Base-by-base conservation (phyloP, 768 basidiomycete species). In the Kwoniella bestiolae region DNA sequence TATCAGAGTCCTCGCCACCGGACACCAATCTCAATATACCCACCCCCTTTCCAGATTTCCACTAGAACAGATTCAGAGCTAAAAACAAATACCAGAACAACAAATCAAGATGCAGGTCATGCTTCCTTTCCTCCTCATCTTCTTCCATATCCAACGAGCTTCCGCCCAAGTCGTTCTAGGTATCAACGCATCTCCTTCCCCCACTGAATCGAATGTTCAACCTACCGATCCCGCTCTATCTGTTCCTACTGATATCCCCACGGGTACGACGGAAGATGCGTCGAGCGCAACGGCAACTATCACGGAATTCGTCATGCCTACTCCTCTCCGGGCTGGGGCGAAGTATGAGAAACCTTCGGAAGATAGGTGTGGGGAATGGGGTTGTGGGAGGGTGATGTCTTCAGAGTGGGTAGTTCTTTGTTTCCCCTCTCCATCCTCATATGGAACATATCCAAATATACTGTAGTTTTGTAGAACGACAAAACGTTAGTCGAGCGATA, bases 321-420 rank as follows among this genome's bases (percentile, higher is more conserved):
- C 60, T 1, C 69, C 72, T 5, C 31, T 62, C 23, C n/a, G 32
- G 2, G 29, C 38, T 14, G 70, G 65, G 8, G 25, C 18, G 8
- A 32, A 21, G 12, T 74, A 71, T 56, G 41, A 23, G 0, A 57
- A 23, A 21, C 59, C 63, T 6, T 16, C 38, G 5, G 67, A 67
- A 8, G 72, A 74, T 65, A 56, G 26, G 1, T 71, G 72, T 56
- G 70, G 67, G 8, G 29, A 41, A 18, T 74, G 70, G 72, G 72
- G 70, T 23, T 74, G 72, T 44, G 72, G 70, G 23, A 47, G 31
- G n/a, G 56, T 71, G 28, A 66, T 74, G 67, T 46, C 51, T 12
- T 32, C 60, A 26, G 12, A 38, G 62, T 67, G 28, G 65, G 62
- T n/a, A n/a, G n/a, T n/a, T n/a, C n/a, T n/a, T n/a, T n/a, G n/a